A percentile compares a stretch with the other conserved stretches of the same genome.
These are phyloP conservation scores for Blastobotrys arbuscula DNA, from an alignment of 1,139 yeast genomes.

Conservation along the genomic window DNA sequence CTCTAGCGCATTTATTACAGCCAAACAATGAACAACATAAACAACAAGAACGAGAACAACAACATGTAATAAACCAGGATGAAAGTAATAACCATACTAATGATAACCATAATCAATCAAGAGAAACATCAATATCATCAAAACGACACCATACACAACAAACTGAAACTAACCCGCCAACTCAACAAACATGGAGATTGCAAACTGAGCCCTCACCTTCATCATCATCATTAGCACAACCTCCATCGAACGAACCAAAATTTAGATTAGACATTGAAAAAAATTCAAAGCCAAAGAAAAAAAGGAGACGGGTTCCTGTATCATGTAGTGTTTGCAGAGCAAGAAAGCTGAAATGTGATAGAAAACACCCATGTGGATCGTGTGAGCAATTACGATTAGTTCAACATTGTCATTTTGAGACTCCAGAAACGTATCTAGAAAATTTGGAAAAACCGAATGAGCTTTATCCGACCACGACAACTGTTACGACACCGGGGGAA, in stretches of 20 bases:
- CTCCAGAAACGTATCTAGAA: constrained; percentile 7
- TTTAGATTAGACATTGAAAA: neutral
- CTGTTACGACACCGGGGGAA: no score
- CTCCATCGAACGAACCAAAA: no score
- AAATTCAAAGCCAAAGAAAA: constrained; percentile 12
- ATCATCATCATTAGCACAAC: no score
- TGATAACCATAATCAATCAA: no score
- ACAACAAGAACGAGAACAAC: neutral
- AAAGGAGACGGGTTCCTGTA: constrained; percentile 22
- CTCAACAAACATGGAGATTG: neutral
- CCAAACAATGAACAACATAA: neutral
- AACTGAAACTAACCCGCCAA: neutral
- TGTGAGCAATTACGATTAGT: constrained; percentile 19
- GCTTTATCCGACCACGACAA: neutral
- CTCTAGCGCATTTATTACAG: neutral
- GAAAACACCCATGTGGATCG: constrained; percentile 23
- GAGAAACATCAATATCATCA: no score
- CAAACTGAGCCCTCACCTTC: no score
- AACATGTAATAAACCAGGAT: no score
- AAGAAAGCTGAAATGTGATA: constrained; percentile 25
- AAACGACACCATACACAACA: no score
- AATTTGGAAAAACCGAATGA: neutral
- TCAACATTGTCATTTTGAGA: constrained; percentile 20
- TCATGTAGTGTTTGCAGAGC: constrained; percentile 25
- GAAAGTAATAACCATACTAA: no score